Conservation (phyloP, 148 eudicot genomes). For the Chenopodium quinoa region DNA sequence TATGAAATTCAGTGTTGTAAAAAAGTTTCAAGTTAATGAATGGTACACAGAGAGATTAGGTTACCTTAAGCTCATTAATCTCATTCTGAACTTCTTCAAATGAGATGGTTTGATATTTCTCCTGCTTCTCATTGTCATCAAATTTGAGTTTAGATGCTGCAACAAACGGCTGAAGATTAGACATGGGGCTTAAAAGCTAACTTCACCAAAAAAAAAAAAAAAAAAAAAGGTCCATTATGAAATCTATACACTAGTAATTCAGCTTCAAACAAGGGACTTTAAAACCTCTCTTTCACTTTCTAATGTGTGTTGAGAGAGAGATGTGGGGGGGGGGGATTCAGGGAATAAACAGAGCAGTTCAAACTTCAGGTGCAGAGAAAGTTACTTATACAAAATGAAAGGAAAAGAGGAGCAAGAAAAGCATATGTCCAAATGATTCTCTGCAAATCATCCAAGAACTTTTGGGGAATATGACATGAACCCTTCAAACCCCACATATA, state of each 20-base stretch:
- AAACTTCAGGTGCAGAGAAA: background rate
- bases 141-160: conserved; percentile 79
- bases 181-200: conserved; percentile 8
- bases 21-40: background rate
- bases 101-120: conserved; percentile 56
- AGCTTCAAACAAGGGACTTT: background rate
- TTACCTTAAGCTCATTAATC: conserved; percentile 70
- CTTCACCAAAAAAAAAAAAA: background rate
- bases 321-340: no score
- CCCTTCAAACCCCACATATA: background rate
- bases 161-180: conserved; percentile 25
- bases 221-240: no score
- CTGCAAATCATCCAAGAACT: background rate
- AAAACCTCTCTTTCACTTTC: background rate
- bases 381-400: background rate
- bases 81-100: conserved; percentile 64
- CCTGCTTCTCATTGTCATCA: conserved; percentile 66
- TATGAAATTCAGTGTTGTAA: background rate
- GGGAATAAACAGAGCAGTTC: background rate
- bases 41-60: conserved; percentile 9
- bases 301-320: background rate
- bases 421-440: background rate
- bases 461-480: background rate
- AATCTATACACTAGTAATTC: background rate
- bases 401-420: background rate